Evolutionary conservation across 441 rosid species (phyloP), one percentile per base, ranked within the genome.

Genomic region (Pelargonium myrrhifolium): DNA sequence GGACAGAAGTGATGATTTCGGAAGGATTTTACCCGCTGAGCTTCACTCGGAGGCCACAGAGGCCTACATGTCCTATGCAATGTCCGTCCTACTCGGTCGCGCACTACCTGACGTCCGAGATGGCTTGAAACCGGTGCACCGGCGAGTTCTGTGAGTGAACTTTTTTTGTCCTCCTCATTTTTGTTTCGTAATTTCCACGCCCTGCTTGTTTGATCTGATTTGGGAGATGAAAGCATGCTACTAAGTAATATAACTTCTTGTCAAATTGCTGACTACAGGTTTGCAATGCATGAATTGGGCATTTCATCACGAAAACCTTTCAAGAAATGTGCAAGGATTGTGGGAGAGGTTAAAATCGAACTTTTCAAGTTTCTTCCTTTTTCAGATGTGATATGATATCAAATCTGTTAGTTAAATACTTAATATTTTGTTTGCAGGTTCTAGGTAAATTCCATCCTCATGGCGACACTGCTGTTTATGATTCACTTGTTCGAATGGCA

Each of bases 291-390:
- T 75, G 99, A 93, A 74, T 76, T 93, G 70, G 97, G 99, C 53
- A 95, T 93, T 76, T 81, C 95, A 20, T 93, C 97, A 0, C 87
- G 83, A 62, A 93, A 87, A 68, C 97, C 99, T 14, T 93, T 86
- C 84, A 93, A 86, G 84, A 93, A 93, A 80, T 91, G 96, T 81
- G 99, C 99, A 37, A 85, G 99, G 81, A 97, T 93, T 75, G 99
- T 93, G 71, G 99, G 99, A 72, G 99, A 93, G 97, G 98, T 90
- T 15, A 58, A 68, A 65, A 63, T 39, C 69, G 59, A 53, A n/a
- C 17, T 53, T 53, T 15, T n/a, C 1, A n/a, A 1, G 22, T 53
- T 53, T 17, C 43, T 39, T 39, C 0, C 43, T 6, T 39, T 39
- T 39, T 39, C 10, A 9, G 9, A 9, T 39, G 43, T 9, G 10